Conservation (phyloP, 164 flowering plant species). For the Berberis vulgaris region DNA sequence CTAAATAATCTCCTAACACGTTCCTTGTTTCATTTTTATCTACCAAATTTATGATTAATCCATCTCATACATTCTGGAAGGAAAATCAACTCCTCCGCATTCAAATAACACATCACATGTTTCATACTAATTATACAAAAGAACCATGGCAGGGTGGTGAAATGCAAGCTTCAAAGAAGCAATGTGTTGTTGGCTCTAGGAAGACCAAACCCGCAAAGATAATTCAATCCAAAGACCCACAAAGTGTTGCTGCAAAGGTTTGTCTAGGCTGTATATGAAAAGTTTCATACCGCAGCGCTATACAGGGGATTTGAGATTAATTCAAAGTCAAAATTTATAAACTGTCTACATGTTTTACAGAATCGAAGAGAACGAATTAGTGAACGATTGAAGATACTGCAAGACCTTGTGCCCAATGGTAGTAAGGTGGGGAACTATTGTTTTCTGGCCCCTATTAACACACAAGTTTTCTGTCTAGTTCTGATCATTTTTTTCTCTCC, state of each 20-base stretch:
- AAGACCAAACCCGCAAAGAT: conserved; percentile 44
- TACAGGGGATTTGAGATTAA: not conserved
- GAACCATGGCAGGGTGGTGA: conserved; percentile 33
- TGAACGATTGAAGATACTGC: conserved; percentile 76
- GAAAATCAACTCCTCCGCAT: not conserved
- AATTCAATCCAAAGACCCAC: conserved; percentile 63
- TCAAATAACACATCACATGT: not conserved
- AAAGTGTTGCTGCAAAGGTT: conserved; percentile 89
- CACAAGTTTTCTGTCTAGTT: not conserved
- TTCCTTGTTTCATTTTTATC: not conserved
- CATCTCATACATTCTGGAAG: too few species aligned
- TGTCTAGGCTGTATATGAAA: conserved; percentile 7
- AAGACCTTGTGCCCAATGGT: conserved; percentile 90
- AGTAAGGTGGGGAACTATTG: conserved; percentile 44
- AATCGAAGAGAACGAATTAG: conserved; percentile 87
- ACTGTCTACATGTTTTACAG: conserved; percentile 30
- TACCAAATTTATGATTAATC: not conserved
- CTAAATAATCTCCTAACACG: too few species aligned
- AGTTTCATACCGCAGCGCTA: not conserved
- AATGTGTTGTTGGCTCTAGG: conserved; percentile 30
- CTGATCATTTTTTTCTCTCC: not conserved
- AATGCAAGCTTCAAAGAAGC: conserved; percentile 47
- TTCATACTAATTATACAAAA: not conserved
- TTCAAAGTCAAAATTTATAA: not conserved
- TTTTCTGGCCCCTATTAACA: not conserved